These are phyloP conservation scores for Hanseniaspora osmophila DNA, from an alignment of 805 yeast species.

Conservation along the genomic window DNA sequence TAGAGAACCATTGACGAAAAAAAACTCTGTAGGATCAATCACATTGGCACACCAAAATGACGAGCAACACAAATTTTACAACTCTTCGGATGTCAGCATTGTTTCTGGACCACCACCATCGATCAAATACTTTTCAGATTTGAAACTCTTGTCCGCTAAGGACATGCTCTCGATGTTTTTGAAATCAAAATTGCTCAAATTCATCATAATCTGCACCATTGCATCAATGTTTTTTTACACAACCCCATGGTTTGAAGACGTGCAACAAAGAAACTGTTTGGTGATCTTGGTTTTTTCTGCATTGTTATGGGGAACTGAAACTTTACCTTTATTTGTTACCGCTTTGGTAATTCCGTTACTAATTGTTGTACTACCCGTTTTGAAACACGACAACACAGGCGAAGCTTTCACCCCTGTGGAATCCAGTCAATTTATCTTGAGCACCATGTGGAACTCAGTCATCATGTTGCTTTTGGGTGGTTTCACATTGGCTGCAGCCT, in stretches of 20 bases:
- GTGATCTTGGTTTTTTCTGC: slow-evolving; percentile 75
- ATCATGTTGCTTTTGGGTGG: slow-evolving; percentile 86
- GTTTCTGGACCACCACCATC: slow-evolving; percentile 8
- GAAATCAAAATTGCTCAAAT: slow-evolving; percentile 23
- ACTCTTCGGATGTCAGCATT: no score
- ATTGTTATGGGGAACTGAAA: slow-evolving; percentile 87
- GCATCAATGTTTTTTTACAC: slow-evolving; percentile 32
- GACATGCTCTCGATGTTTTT: slow-evolving; percentile 4
- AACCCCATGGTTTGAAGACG: slow-evolving; percentile 42
- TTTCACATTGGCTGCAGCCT: slow-evolving; percentile 85
- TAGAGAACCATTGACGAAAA: no score
- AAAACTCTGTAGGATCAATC: no score
- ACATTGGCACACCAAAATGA: no score
- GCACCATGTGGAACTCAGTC: slow-evolving; percentile 91
- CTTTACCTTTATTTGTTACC: slow-evolving; percentile 83
- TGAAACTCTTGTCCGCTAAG: background rate
- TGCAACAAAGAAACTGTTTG: slow-evolving; percentile 62
- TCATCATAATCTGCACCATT: slow-evolving; percentile 32
- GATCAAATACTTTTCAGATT: slow-evolving; percentile 23
- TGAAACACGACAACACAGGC: slow-evolving; percentile 40
- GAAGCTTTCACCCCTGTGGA: slow-evolving; percentile 45
- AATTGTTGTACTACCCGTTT: slow-evolving; percentile 56
- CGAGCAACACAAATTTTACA: no score
- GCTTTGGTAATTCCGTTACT: slow-evolving; percentile 72
- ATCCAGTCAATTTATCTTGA: slow-evolving; percentile 56